Evolutionary conservation across 2,329 filamentous ascomycete genomes (phyloP), one percentile per base, ranked within the genome.

Genomic region (Reticulascus tulasneorum): DNA sequence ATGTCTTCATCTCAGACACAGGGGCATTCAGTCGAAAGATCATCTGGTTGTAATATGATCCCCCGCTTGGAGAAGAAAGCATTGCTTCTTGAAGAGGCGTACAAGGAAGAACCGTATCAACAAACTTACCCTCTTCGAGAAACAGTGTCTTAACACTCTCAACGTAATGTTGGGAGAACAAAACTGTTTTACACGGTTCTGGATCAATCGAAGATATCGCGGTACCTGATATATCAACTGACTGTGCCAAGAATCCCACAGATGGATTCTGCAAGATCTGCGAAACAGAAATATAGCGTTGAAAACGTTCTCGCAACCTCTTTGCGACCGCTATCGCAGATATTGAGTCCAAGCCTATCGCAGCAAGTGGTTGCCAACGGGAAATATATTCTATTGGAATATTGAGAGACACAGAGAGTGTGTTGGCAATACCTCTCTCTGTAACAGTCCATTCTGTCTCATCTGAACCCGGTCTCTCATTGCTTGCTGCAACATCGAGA

Each of bases 51-150:
- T 75, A 79, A 54, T 95, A 95, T 3, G 79, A 69, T 2, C 62
- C 60, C 9, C 63, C 56, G 2, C 59, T 59, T 44, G 66, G 49
- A 8, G 77, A 75, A 4, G 79, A 82, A 1, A 95, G 67, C 88
- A 95, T 95, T 1, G 83, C 84, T 62, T 94, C 85, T 56, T 96
- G 90, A 0, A 96, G 64, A 1, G 89, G 85, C 2, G 88, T 94
- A 53, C 90, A 95, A 1, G 89, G 89, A 6, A 90, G 62, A 8
- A 94, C 68, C 2, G 64, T 67, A 20, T 73, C 59, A 4, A 84
- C 63, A 0, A 47, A 28, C 5, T 57, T 54, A 0, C 56, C 55
- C 3, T 56, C 42, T 5, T 40, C 12, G 5, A 46, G 28, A 36
- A 74, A 63, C 3, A 23, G 21, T 13, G 22, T 10, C 18, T 27